Conservation (phyloP, 768 basidiomycete species). For the Galerina sulciceps region DNA sequence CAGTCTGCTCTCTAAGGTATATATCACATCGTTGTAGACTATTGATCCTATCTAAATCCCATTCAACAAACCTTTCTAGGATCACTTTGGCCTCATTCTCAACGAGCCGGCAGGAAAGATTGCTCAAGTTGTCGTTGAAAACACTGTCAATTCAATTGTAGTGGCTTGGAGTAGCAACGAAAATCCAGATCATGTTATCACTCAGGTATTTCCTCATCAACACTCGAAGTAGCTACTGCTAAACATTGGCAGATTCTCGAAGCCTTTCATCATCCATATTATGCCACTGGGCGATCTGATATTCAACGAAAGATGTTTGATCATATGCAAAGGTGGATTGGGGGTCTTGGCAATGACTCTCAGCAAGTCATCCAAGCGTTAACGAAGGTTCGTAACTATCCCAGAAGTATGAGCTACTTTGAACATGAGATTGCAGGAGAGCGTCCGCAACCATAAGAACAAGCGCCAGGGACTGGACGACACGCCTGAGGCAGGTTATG, state of each 20-base stretch:
- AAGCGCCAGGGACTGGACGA: conserved; percentile 57
- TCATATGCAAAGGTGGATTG: conserved; percentile 57
- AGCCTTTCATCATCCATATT: conserved; percentile 76
- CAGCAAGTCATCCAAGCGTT: conserved; percentile 49
- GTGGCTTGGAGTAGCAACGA: conserved; percentile 54
- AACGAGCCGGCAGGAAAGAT: conserved; percentile 81
- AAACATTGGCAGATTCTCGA: conserved; percentile 48
- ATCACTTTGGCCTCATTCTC: conserved; percentile 72
- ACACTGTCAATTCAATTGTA: conserved; percentile 65
- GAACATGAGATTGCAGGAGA: conserved; percentile 39
- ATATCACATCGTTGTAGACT: not conserved
- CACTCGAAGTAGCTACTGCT: not conserved
- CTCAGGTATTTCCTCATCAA: conserved; percentile 36
- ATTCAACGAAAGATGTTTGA: conserved; percentile 68
- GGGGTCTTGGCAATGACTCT: conserved; percentile 48
- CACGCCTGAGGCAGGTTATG: conserved; percentile 43
- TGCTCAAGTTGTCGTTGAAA: conserved; percentile 66
- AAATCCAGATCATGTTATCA: conserved; percentile 48
- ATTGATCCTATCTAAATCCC: not conserved
- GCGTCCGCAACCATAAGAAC: conserved; percentile 58
- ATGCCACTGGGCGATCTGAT: conserved; percentile 51
- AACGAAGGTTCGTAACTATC: conserved; percentile 48
- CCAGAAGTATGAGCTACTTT: not conserved
- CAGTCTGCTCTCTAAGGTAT: conserved; percentile 70
- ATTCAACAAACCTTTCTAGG: conserved; percentile 37